These are phyloP conservation scores for Leptographium flavum DNA, from an alignment of 2,329 filamentous ascomycete genomes.

Conservation along the genomic window DNA sequence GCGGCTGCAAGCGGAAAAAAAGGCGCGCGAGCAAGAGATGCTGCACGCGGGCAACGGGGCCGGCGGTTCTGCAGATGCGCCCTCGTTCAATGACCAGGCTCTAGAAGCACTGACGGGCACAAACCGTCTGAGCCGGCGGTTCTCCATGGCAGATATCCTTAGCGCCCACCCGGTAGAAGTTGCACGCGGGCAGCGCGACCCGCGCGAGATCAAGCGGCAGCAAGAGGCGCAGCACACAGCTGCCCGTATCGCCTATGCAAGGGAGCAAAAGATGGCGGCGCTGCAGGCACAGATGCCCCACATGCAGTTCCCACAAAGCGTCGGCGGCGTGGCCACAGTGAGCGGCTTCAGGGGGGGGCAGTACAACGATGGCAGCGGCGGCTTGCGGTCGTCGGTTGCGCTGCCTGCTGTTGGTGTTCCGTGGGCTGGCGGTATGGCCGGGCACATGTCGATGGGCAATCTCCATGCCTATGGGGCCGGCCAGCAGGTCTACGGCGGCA, in stretches of 20 bases:
- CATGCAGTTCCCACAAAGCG: not conserved
- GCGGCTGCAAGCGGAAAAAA: constrained; percentile 54
- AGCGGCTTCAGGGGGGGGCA: constrained; percentile 36
- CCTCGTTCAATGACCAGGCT: constrained; percentile 11
- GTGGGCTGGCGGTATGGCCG: constrained; percentile 4
- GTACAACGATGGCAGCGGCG: constrained; percentile 38
- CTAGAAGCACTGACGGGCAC: constrained; percentile 15
- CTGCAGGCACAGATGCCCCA: constrained; percentile 36
- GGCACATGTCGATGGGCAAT: too few species aligned
- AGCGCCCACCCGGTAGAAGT: constrained; percentile 26
- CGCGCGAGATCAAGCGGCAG: constrained; percentile 26
- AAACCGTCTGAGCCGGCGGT: constrained; percentile 23
- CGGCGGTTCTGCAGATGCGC: not conserved
- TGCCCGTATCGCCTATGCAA: constrained; percentile 24
- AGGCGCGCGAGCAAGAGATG: constrained; percentile 46
- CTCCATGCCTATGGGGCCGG: not conserved
- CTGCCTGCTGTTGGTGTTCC: not conserved
- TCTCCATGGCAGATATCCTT: constrained; percentile 48
- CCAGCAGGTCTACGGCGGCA: not conserved
- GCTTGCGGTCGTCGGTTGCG: not conserved
- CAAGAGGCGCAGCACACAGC: constrained; percentile 25
- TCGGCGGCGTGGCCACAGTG: constrained; percentile 11
- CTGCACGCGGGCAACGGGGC: constrained; percentile 17
- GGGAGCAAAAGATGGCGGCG: constrained; percentile 32
- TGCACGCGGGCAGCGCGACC: constrained; percentile 17